Evolutionary conservation across 1,139 yeast species (phyloP).

Genomic region (Magnusiomyces clavatus): DNA sequence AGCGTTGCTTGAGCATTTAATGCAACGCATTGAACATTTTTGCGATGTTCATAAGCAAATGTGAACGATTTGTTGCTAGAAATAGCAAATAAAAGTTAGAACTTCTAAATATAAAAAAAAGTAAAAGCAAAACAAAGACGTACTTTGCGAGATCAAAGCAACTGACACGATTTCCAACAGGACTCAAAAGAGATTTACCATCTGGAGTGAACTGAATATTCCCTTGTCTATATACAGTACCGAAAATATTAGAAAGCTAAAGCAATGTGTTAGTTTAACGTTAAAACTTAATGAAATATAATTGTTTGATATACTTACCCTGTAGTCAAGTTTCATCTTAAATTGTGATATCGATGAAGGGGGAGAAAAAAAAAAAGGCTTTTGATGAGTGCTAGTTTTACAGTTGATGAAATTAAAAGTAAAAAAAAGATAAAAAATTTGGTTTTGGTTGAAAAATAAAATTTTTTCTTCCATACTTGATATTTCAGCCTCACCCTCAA

Average conservation of each 20-base stretch:
- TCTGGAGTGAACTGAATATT: conserved; percentile 81
- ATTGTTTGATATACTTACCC: no score
- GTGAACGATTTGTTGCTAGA: conserved; percentile 69
- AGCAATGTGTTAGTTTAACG: conserved; percentile 7
- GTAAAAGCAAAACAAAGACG: conserved; percentile 2
- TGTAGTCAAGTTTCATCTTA: no score
- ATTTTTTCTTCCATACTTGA: not conserved
- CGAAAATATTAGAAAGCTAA: conserved; percentile 74
- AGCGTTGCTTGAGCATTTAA: conserved; percentile 76
- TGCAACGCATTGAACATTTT: conserved; percentile 72
- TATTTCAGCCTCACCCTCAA: conserved; percentile 2
- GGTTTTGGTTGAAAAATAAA: not conserved
- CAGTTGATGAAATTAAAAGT: no score
- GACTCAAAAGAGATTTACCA: conserved; percentile 76
- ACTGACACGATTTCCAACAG: conserved; percentile 90
- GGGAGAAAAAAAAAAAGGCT: no score
- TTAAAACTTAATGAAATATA: no score
- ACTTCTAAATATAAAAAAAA: not conserved
- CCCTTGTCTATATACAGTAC: conserved; percentile 91
- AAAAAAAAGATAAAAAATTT: not conserved
- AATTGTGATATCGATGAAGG: no score
- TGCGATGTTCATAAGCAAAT: conserved; percentile 86
- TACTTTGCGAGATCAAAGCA: conserved; percentile 73
- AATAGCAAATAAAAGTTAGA: not conserved
- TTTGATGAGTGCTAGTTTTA: no score